Base-by-base conservation (phyloP, 2,329 filamentous ascomycete genomes). In the Aspergillus bombycis region DNA sequence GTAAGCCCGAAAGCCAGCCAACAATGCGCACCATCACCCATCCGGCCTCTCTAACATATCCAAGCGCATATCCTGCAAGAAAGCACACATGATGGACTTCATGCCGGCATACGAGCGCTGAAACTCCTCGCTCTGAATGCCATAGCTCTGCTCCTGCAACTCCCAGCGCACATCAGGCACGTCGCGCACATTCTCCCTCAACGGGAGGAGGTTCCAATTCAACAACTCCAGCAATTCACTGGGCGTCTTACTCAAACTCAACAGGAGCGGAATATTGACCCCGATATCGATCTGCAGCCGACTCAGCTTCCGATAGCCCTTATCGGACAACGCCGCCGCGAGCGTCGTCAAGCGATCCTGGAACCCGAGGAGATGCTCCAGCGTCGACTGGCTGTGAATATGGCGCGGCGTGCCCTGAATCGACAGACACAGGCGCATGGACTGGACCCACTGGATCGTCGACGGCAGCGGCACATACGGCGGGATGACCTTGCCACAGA, bases 181-280 rank as follows among this genome's bases (percentile, higher is more conserved):
- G 14, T 55, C 57, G n/a, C 43, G 11, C 6, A 65, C 57, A 19
- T 55, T 50, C 19, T 48, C 43, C 16, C 61, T 8, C 10, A 65
- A 5, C 4, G 63, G 61, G 8, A 48, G 46, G 19, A 65, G 32
- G 14, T 65, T 65, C 60, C 60, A 65, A 16, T 45, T 23, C 19
- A 65, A 36, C 43, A 65, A 21, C 30, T 63, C 57, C 28, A 65
- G 10, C 41, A 65, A 26, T 16, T 59, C 63, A 28, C 41, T 62
- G 14, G 57, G 63, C 28, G 63, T 63, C 53, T 65, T 65, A n/a
- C 57, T 60, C 53, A 62, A n/a, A 32, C 60, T 65, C 63, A 65
- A 30, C 60, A 65, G 28, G 28, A 63, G 45, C 8, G 63, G 63
- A 14, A 65, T 61, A 23, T 65, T 46, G 3, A 65, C 57, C 19